phyloP scores from a whole-genome alignment of 345 rosid genomes.

The Laguncularia racemosa region DNA sequence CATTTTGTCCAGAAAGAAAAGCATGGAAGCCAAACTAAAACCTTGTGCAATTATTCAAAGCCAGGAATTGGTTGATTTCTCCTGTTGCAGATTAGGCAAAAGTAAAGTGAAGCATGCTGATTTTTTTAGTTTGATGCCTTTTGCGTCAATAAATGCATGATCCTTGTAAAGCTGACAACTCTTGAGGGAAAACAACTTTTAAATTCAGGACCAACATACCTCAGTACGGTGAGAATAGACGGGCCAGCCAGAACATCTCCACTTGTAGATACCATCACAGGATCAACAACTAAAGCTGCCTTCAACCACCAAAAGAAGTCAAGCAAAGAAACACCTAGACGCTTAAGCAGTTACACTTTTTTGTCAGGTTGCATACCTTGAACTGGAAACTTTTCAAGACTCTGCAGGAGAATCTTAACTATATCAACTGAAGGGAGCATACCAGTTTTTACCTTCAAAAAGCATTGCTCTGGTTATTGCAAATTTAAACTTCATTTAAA shows the following conservation, averaged over 20 bases:
- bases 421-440: constrained; percentile 80
- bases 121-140: no score
- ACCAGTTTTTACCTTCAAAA: constrained; percentile 81
- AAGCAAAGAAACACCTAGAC: constrained; percentile 1
- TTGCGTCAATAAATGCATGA: no score
- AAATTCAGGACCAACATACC: constrained; percentile 28
- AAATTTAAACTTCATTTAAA: no score
- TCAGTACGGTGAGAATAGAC: constrained; percentile 51
- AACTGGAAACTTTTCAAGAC: constrained; percentile 50
- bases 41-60: no score
- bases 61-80: no score
- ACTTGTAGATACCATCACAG: constrained; percentile 95
- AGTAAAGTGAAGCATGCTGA: no score
- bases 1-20: no score
- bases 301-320: constrained; percentile 28
- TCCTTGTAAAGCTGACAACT: background rate
- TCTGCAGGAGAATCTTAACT: constrained; percentile 49
- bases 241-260: constrained; percentile 87
- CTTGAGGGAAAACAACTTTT: background rate
- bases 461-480: background rate
- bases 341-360: background rate
- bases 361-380: constrained; percentile 32
- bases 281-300: constrained; percentile 96
- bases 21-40: no score
- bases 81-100: no score